phyloP scores from a whole-genome alignment of 2,329 filamentous ascomycete genomes.

The Biscogniauxia sp. region DNA sequence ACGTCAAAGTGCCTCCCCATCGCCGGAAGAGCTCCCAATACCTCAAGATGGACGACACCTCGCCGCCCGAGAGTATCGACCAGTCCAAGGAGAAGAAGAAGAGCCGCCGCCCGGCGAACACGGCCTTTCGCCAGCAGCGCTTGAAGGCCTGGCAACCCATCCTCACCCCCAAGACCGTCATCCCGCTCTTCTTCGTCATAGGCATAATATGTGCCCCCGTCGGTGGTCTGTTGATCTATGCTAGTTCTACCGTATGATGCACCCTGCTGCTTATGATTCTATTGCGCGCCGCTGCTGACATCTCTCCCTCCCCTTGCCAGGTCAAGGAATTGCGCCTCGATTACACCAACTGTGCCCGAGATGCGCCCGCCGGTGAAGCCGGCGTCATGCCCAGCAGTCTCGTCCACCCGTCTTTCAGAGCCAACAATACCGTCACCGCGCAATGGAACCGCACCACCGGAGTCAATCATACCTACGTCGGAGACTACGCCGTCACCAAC shows the following conservation, averaged over 20 bases:
- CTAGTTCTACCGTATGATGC: constrained; percentile 68
- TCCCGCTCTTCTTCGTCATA: constrained; percentile 67
- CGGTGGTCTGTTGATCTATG: constrained; percentile 81
- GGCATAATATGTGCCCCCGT: constrained; percentile 89
- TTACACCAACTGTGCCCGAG: constrained; percentile 72
- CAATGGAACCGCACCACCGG: constrained; percentile 36
- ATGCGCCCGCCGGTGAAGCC: constrained; percentile 46
- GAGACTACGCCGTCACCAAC: constrained; percentile 14
- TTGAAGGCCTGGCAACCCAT: constrained; percentile 99
- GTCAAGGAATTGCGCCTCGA: constrained; percentile 90
- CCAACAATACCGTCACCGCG: constrained; percentile 38
- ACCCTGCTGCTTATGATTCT: not conserved
- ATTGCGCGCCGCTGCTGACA: constrained; percentile 14
- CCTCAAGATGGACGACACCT: constrained; percentile 46
- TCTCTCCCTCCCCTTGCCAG: constrained; percentile 41
- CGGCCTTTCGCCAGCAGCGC: constrained; percentile 93
- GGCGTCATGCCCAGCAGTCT: constrained; percentile 53
- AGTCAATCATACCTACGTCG: constrained; percentile 35
- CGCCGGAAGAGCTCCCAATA: not conserved
- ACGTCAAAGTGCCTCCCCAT: not conserved
- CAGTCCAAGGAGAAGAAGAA: constrained; percentile 74
- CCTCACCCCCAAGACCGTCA: constrained; percentile 80
- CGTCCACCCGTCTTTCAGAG: constrained; percentile 70
- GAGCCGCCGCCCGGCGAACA: constrained; percentile 90
- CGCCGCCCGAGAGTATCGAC: constrained; percentile 48